Evolutionary conservation across 495 filamentous ascomycete species (phyloP), one percentile per base, ranked within the genome.

Genomic region (Aspergillus bridgeri): DNA sequence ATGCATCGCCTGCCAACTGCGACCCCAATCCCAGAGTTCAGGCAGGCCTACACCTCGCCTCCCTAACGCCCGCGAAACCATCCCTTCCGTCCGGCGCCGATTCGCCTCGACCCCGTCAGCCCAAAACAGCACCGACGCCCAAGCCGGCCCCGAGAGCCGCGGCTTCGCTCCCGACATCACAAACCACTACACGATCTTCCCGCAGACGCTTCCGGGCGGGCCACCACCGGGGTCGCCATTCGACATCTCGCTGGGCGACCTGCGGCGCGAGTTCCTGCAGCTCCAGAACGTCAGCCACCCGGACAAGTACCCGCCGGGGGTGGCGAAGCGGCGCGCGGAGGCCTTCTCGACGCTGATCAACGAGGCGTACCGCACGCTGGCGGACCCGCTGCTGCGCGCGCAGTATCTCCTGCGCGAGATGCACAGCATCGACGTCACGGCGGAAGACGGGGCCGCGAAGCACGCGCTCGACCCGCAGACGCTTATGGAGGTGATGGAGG

Each of bases 161-260:
- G 33, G 33, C 33, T 3, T 38, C 33, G 60, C 67, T 42, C 73
- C 72, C n/a, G 66, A 79, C 54, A 75, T 72, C 48, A 77, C 72
- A 48, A 86, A 83, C 58, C 77, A 91, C 80, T 98, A 97, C 82
- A 83, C 86, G 44, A 85, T 98, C 73, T 98, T 98, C 80, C 90
- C 91, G 6, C 64, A 79, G 13, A 91, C 91, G 15, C 79, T 97
- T 17, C 85, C 93, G 13, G n/a, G 61, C 0, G 94, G 94, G 33
- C 87, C 91, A 0, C 94, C 94, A 0, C 94, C 94, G 1, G 21
- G 59, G 0, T 86, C 91, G 0, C 82, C 84, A 53, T 98, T 98
- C 81, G 63, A 75, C 0, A 84, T 96, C 72, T 79, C 93, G 69
- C 56, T 73, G 18, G 47, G 73, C 18, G 75, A 79, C 25, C 84